Base-by-base conservation (phyloP, 2,329 filamentous ascomycete species). In the Penicillium sclerotigenum region DNA sequence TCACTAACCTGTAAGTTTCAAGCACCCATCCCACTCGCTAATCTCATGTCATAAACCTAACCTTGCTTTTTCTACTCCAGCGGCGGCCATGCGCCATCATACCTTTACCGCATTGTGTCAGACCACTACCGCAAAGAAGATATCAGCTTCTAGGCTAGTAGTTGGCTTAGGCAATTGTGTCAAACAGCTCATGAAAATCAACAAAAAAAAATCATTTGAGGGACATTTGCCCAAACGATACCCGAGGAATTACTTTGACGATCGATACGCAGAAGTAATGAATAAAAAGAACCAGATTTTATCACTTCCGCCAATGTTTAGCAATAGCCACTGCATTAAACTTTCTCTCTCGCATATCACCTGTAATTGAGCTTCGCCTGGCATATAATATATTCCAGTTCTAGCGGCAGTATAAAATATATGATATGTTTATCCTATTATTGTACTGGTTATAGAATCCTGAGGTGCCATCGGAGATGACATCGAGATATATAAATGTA, bases 1-100 rank as follows among this genome's bases (percentile, higher is more conserved):
- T 96, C 64, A 95, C 91, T 18, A 96, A 96, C 65, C 74, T 91
- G 84, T 88, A 77, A 80, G 85, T 81, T 37, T 49, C 40, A 13
- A 33, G 18, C 20, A 40, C 9, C 8, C 28, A 14, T 18, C 13
- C 16, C 7, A 28, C 36, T n/a, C 16, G n/a, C 13, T 26, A 18
- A 24, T n/a, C n/a, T 22, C 28, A 10, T 10, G 54, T 47, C 4
- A 22, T 13, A 14, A 29, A 18, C 48, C 54, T 67, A 57, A 61
- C 41, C 24, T 64, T 63, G 38, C 56, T 50, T 47, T 36, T 50
- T 51, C 11, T 29, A 28, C 22, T 33, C 24, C 60, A 84, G 81
- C 62, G 84, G 85, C 46, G 84, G 82, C 13, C 82, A 85, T 73
- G 83, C 84, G 18, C 84, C 84, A 37, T 84, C 82, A 54, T 87